These are phyloP conservation scores for Achaetomium macrosporum DNA, from an alignment of 2,329 filamentous ascomycete species.

Conservation along the genomic window DNA sequence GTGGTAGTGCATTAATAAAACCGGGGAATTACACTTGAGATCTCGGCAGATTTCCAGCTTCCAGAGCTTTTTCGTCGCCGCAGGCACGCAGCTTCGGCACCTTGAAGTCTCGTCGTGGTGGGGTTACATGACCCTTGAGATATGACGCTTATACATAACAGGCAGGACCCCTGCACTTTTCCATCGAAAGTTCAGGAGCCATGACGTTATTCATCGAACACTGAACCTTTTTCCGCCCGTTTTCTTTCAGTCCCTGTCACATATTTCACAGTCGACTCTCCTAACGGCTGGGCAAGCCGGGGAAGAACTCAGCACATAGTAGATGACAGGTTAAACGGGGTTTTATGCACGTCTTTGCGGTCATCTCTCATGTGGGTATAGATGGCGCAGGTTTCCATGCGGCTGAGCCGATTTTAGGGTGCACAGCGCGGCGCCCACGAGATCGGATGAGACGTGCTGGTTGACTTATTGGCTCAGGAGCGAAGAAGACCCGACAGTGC, in stretches of 20 bases:
- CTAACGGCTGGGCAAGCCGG: too few relatives aligned
- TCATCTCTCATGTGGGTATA: background rate
- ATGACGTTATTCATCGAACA: constrained; percentile 8
- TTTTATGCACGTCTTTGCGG: too few relatives aligned
- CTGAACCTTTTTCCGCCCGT: background rate
- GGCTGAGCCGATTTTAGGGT: constrained; percentile 2
- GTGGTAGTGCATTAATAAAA: background rate
- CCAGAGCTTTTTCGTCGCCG: background rate
- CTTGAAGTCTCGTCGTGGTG: background rate
- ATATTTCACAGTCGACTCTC: background rate
- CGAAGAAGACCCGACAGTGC: background rate
- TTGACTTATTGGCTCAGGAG: constrained; percentile 3
- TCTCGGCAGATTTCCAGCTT: background rate
- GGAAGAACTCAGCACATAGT: too few relatives aligned
- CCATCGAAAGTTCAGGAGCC: background rate
- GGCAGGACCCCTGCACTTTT: background rate
- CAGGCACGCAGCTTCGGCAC: background rate
- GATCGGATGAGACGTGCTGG: background rate
- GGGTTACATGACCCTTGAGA: background rate
- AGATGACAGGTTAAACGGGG: too few relatives aligned
- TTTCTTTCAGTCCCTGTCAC: background rate
- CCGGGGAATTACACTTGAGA: background rate
- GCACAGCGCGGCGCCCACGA: background rate
- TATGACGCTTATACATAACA: constrained; percentile 1
- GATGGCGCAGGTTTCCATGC: background rate